Conservation (phyloP, 2,329 filamentous ascomycete species). For the Cercospora brassicicola region DNA sequence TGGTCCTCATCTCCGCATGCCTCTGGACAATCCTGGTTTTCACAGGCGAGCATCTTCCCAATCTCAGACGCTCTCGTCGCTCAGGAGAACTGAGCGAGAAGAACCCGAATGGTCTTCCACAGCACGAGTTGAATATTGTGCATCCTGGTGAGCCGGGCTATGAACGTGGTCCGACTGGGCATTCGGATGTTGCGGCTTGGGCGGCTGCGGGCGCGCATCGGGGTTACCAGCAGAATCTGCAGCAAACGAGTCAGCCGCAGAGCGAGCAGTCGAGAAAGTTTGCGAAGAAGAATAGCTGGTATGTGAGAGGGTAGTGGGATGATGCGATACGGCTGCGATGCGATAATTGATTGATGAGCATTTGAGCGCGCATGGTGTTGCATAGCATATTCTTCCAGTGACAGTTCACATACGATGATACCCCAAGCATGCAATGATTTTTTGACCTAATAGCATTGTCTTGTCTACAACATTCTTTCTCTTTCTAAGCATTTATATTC, state of each 20-base stretch:
- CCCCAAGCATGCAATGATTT: not conserved
- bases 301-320: not conserved
- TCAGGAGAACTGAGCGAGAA: not conserved
- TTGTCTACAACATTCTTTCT: not conserved
- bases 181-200: conserved; percentile 14
- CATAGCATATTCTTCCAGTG: not conserved
- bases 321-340: not conserved
- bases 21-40: conserved; percentile 22
- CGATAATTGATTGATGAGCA: not conserved
- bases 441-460: not conserved
- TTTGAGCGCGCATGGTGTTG: not conserved
- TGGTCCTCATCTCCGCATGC: conserved; percentile 30
- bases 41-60: conserved; percentile 19
- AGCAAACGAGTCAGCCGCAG: conserved; percentile 1
- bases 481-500: not conserved
- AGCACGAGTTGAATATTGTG: conserved; percentile 12
- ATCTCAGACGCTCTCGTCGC: not conserved
- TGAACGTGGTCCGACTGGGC: conserved; percentile 4
- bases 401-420: not conserved
- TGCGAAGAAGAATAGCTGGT: conserved; percentile 14
- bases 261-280: conserved; percentile 7
- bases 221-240: not conserved
- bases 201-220: conserved; percentile 3
- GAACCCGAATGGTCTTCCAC: not conserved
- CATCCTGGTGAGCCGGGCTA: conserved; percentile 5